Base-by-base conservation (phyloP, 768 basidiomycete genomes). In the Aureoboletus auriporus region DNA sequence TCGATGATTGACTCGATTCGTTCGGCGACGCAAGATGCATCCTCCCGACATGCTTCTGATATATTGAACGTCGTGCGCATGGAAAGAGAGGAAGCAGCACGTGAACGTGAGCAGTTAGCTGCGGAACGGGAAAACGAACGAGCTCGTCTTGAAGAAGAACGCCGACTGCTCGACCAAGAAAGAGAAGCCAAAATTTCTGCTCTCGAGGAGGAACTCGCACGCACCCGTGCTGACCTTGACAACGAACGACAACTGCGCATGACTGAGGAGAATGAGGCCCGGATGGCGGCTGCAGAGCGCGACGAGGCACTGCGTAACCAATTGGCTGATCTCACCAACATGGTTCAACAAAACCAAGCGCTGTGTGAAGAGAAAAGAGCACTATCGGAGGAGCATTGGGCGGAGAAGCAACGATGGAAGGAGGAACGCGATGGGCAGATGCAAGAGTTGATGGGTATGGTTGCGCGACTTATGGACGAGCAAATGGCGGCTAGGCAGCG, bases 261-360 rank as follows among this genome's bases (percentile, higher is more conserved):
- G 13, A 75, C 78, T 1, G 80, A 84, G 47, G 82, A 84, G 38
- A 71, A 81, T 2, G 84, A 85, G 52, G 73, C 76, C 16, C 71
- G 79, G 29, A 84, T 88, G 59, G 85, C 84, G 41, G 69, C 72
- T 30, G 59, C 70, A 34, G 85, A 87, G 48, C 77, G 82, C 6
- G 79, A 84, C 52, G 81, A 84, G 12, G 74, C 68, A 8, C 63
- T 87, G 37, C 73, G 79, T 30, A 70, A 64, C 34, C 87, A 89
- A 54, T 65, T 93, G 12, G 69, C 63, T 5, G 88, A 91, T 50
- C 78, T 93, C 53, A 84, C 89, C 1, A 83, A 84, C 52, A 62
- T 89, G 45, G 71, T 91, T 12, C 80, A 86, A 47, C 81, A 84
- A 49, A 84, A 88, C 47, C 72, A 78, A 2, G 77, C 82, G 30